Evolutionary conservation across 495 filamentous ascomycete genomes (phyloP).

Genomic region (Achaetomiella virescens): DNA sequence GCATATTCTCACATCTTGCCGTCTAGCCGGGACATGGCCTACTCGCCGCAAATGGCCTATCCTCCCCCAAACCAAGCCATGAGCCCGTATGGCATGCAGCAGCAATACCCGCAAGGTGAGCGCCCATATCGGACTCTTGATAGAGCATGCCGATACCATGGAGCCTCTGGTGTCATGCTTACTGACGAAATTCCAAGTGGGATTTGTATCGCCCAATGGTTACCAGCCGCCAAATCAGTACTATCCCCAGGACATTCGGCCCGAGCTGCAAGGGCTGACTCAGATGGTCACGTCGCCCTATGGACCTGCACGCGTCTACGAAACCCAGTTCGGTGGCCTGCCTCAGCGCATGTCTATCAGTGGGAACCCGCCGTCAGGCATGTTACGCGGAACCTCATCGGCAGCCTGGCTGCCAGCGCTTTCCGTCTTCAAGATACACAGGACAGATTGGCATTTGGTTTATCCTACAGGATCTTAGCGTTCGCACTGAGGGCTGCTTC

Average conservation of each 20-base stretch:
- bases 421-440: slow-evolving; percentile 77
- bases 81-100: slow-evolving; percentile 24
- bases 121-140: no score
- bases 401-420: slow-evolving; percentile 83
- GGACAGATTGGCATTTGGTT: slow-evolving; percentile 92
- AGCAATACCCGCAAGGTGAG: slow-evolving; percentile 19
- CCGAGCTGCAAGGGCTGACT: slow-evolving; percentile 16
- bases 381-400: slow-evolving; percentile 98
- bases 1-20: slow-evolving; percentile 32
- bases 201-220: slow-evolving; percentile 22
- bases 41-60: slow-evolving; percentile 22
- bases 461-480: slow-evolving; percentile 89
- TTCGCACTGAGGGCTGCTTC: slow-evolving; percentile 86
- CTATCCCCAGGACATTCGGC: slow-evolving; percentile 23
- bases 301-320: slow-evolving; percentile 23
- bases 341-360: slow-evolving; percentile 35
- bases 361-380: slow-evolving; percentile 56
- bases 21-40: slow-evolving; percentile 25
- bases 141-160: no score
- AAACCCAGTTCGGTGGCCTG: slow-evolving; percentile 16
- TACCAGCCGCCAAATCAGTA: slow-evolving; percentile 28
- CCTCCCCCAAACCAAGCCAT: slow-evolving; percentile 14
- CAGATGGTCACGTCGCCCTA: slow-evolving; percentile 20
- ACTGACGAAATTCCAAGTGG: background rate
- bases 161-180: no score